Evolutionary conservation across 2,329 filamentous ascomycete species (phyloP), one percentile per base, ranked within the genome.

Genomic region (Sclerotiophoma versabilis): DNA sequence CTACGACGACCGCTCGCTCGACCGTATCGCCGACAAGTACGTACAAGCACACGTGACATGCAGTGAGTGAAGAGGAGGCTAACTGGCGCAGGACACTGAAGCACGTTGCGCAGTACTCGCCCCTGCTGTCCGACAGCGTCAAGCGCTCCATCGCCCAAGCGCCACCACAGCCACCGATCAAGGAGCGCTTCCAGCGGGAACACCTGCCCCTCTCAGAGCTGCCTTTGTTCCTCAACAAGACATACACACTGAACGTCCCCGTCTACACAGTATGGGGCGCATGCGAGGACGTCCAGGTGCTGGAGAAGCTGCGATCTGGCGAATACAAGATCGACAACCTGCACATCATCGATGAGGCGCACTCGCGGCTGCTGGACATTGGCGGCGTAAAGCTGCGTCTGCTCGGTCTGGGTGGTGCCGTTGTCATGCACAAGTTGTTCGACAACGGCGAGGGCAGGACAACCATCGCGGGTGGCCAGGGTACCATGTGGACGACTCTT

Each of bases 341-440:
- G 64, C 92, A 97, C 81, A 96, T 99, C 72, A 97, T 99, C 68
- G 95, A 99, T 65, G 95, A 99, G 81, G 93, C 95, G 47, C 93
- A 93, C 75, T 98, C 95, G 30, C 91, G 96, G 82, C 82, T 99
- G 65, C 84, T 99, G 53, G 95, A 99, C 78, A 83, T 98, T 57
- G 95, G 93, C 51, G 95, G 95, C 52, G 92, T 99, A 49, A 98
- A 98, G 84, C 86, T 99, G 62, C 90, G 95, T 69, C 84, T 99
- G 43, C 85, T 99, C 25, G 95, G 95, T 59, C 83, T 99, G 27
- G 95, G 95, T 62, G 95, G 95, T 68, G 95, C 95, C 6, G 93
- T 99, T 5, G 95, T 99, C 56, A 99, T 99, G 92, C 95, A 99
- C 83, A 99, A 99, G 83, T 86, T 99, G 15, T 99, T 99, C 71